Percentiles rank a stretch among this genome's conserved stretches.
These are phyloP conservation scores for Mucor indicus DNA, from an alignment of 371 early-diverging fungal species.

Conservation along the genomic window DNA sequence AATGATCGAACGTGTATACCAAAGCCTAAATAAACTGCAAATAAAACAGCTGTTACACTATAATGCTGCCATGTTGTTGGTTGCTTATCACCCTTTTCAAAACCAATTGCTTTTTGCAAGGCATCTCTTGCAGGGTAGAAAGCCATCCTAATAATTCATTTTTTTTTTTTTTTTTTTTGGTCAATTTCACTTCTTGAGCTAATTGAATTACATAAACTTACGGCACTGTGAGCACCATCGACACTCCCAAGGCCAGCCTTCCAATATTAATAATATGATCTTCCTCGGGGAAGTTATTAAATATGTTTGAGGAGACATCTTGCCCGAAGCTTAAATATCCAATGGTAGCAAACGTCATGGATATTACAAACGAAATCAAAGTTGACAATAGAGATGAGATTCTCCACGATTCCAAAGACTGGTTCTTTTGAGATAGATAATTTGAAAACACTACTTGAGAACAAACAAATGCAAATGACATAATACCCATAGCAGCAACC, in stretches of 20 bases:
- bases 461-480: slow-evolving; percentile 63
- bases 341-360: slow-evolving; percentile 54
- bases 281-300: slow-evolving; percentile 50
- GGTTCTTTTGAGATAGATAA: slow-evolving; percentile 44
- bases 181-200: too few relatives aligned
- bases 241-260: slow-evolving; percentile 45
- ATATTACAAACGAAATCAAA: slow-evolving; percentile 44
- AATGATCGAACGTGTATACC: slow-evolving; percentile 47
- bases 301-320: slow-evolving; percentile 52
- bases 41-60: slow-evolving; percentile 41
- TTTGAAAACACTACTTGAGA: slow-evolving; percentile 55
- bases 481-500: slow-evolving; percentile 57
- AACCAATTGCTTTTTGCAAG: slow-evolving; percentile 49
- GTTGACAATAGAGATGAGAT: slow-evolving; percentile 41
- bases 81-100: slow-evolving; percentile 36
- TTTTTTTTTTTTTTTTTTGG: too few relatives aligned
- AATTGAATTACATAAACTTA: slow-evolving; percentile 32
- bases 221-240: slow-evolving; percentile 53
- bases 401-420: slow-evolving; percentile 40
- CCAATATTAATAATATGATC: slow-evolving; percentile 53
- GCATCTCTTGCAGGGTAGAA: slow-evolving; percentile 59
- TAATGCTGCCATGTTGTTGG: slow-evolving; percentile 48
- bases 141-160: slow-evolving; percentile 39
- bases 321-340: slow-evolving; percentile 56
- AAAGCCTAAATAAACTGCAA: slow-evolving; percentile 36